phyloP scores from a whole-genome alignment of 129 eudicot species.

The carrot (Daucus carota) region DH1_v3.0 NC_030382.2:36878501-36879000 shows the following conservation, averaged over 20 bases:
- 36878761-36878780: no score
- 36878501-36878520: not conserved
- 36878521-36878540: not conserved
- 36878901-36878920: not conserved
- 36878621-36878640: not conserved
- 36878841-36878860: not conserved
- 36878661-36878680: not conserved
- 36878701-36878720: not conserved
- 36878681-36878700: not conserved
- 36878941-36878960: not conserved
- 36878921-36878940: not conserved
- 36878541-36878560: not conserved
- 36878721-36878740: not conserved
- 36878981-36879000: not conserved
- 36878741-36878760: not conserved
- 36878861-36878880: not conserved
- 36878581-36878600: not conserved
- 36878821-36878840: no score
- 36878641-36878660: not conserved
- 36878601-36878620: not conserved
- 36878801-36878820: not conserved
- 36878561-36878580: not conserved
- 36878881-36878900: not conserved
- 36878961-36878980: not conserved
- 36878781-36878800: no score